Evolutionary conservation across 345 rosid genomes (phyloP).

Genomic region (Corchorus olitorius): DNA sequence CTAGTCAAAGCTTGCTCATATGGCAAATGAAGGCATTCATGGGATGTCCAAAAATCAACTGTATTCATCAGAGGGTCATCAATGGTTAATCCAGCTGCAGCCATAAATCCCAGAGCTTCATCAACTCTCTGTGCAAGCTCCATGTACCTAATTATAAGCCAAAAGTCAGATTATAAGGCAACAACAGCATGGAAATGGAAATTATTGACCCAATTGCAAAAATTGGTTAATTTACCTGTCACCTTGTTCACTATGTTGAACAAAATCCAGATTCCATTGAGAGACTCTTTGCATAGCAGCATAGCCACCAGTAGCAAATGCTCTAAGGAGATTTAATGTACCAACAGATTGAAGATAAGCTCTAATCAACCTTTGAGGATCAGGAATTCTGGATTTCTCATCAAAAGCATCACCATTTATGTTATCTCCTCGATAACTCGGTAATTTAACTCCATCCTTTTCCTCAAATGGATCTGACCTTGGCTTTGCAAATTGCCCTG

Average conservation of each 20-base stretch:
- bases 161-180: background rate
- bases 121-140: constrained; percentile 69
- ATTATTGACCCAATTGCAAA: background rate
- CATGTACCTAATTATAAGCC: constrained; percentile 42
- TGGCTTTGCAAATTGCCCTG: constrained; percentile 75
- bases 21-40: constrained; percentile 63
- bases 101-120: constrained; percentile 72
- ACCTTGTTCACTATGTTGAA: constrained; percentile 63
- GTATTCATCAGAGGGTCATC: constrained; percentile 65
- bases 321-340: constrained; percentile 65
- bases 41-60: constrained; percentile 69
- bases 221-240: constrained; percentile 42
- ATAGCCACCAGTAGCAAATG: constrained; percentile 71
- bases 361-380: constrained; percentile 64
- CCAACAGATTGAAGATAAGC: constrained; percentile 65
- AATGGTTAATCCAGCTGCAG: constrained; percentile 64
- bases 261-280: constrained; percentile 73
- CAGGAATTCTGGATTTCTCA: constrained; percentile 65
- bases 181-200: background rate
- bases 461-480: constrained; percentile 58
- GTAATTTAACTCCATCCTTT: constrained; percentile 61
- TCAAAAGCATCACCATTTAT: constrained; percentile 66
- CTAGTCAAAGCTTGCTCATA: constrained; percentile 75
- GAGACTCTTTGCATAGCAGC: constrained; percentile 78
- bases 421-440: constrained; percentile 71